Percentiles rank a stretch among this genome's conserved stretches.
phyloP scores from a whole-genome alignment of 2,329 filamentous ascomycete genomes.

The Herpomyces periplanetae region DNA sequence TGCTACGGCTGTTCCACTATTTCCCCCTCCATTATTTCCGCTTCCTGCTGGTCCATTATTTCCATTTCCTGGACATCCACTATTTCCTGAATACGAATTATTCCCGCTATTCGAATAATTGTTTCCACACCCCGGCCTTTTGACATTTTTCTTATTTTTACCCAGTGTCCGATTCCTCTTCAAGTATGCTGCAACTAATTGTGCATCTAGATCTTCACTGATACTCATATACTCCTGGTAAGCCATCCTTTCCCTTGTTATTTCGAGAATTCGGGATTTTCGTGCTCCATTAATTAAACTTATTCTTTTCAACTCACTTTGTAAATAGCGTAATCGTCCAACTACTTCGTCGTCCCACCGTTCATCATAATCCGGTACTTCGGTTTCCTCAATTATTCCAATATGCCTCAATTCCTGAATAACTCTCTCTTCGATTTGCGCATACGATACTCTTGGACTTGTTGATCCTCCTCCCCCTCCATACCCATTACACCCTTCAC shows the following conservation, averaged over 20 bases:
- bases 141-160: conserved; percentile 57
- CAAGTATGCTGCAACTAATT: conserved; percentile 73
- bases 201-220: conserved; percentile 69
- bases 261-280: conserved; percentile 46
- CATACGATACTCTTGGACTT: conserved; percentile 39
- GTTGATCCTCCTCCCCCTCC: conserved; percentile 4
- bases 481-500: background rate
- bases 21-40: too few species aligned
- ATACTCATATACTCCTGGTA: conserved; percentile 92
- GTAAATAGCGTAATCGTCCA: conserved; percentile 47
- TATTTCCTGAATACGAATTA: too few species aligned
- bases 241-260: conserved; percentile 69
- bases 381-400: conserved; percentile 35
- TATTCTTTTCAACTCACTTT: conserved; percentile 40
- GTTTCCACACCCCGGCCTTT: conserved; percentile 27
- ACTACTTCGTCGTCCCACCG: conserved; percentile 83
- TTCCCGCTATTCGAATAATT: conserved; percentile 13
- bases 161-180: conserved; percentile 80
- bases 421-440: conserved; percentile 52
- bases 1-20: conserved; percentile 18
- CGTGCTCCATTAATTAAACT: conserved; percentile 61
- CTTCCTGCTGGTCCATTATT: too few species aligned
- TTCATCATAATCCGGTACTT: conserved; percentile 35
- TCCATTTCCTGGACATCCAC: too few species aligned
- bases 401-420: conserved; percentile 69